phyloP scores from a whole-genome alignment of 371 early-diverging fungal genomes.

The Syncephalastrum racemosum region DNA sequence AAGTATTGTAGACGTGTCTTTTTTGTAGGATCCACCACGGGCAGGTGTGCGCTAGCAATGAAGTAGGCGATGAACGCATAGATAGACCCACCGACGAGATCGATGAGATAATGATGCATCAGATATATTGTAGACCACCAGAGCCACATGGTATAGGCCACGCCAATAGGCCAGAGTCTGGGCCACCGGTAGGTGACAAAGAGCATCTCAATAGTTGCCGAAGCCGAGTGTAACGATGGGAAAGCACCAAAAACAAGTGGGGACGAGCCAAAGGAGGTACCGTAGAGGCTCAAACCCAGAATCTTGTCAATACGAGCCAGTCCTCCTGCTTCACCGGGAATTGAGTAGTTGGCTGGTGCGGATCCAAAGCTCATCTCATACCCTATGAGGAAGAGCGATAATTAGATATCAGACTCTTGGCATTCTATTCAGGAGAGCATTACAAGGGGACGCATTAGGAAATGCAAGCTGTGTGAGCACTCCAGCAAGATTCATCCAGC shows the following conservation, averaged over 20 bases:
- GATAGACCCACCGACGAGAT: slow-evolving; percentile 70
- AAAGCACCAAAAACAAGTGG: slow-evolving; percentile 79
- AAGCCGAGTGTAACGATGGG: slow-evolving; percentile 76
- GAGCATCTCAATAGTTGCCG: slow-evolving; percentile 65
- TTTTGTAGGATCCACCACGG: slow-evolving; percentile 18
- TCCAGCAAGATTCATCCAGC: slow-evolving; percentile 69
- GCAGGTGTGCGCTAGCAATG: slow-evolving; percentile 36
- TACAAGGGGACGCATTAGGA: slow-evolving; percentile 80
- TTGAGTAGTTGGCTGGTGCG: slow-evolving; percentile 64
- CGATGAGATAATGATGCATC: slow-evolving; percentile 74
- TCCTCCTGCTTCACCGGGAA: slow-evolving; percentile 76
- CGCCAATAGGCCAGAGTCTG: slow-evolving; percentile 44
- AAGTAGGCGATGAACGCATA: slow-evolving; percentile 63
- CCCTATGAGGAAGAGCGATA: slow-evolving; percentile 38
- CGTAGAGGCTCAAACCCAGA: slow-evolving; percentile 64
- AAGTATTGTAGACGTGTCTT: slow-evolving; percentile 42
- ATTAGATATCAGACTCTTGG: neutral
- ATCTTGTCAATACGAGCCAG: slow-evolving; percentile 70
- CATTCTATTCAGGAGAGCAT: slow-evolving; percentile 22
- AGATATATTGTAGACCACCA: slow-evolving; percentile 82
- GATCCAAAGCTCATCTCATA: slow-evolving; percentile 62
- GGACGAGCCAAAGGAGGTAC: slow-evolving; percentile 64
- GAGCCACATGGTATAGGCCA: slow-evolving; percentile 70
- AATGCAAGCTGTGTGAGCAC: slow-evolving; percentile 69
- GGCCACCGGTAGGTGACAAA: slow-evolving; percentile 59